phyloP scores from a whole-genome alignment of 768 basidiomycete species.

The Lyophyllum decastes region DNA sequence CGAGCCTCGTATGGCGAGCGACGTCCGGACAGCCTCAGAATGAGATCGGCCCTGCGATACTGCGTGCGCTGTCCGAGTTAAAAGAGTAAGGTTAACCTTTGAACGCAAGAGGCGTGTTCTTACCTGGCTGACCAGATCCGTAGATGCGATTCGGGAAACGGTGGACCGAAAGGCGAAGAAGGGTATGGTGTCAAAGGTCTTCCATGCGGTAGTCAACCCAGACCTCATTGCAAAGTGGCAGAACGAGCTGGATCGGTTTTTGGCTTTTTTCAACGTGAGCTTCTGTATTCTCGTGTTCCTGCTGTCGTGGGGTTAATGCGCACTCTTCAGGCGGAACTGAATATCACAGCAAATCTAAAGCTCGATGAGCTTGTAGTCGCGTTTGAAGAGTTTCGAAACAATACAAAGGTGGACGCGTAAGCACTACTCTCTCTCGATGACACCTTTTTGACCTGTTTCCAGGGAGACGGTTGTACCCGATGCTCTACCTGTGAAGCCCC shows the following conservation, averaged over 20 bases:
- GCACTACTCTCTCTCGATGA: not conserved
- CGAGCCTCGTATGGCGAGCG: slow-evolving; percentile 6
- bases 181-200: slow-evolving; percentile 1
- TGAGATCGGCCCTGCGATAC: not conserved
- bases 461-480: not conserved
- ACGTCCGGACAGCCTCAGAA: not conserved
- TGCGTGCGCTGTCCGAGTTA: slow-evolving; percentile 5
- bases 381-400: not conserved
- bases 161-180: slow-evolving; percentile 8
- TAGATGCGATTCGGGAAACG: not conserved
- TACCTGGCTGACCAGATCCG: not conserved
- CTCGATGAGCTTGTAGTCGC: slow-evolving; percentile 4
- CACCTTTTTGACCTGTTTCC: no score
- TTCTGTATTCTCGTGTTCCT: no score
- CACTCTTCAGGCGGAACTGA: slow-evolving; percentile 9
- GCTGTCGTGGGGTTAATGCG: no score
- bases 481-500: not conserved
- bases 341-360: slow-evolving; percentile 9
- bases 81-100: not conserved
- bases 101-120: no score
- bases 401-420: not conserved
- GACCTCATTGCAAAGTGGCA: no score
- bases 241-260: slow-evolving; percentile 3
- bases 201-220: slow-evolving; percentile 10
- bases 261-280: slow-evolving; percentile 11